Percentiles rank a stretch among this genome's conserved stretches.
phyloP scores from a whole-genome alignment of 2,329 filamentous ascomycete genomes.

The Ustulina deusta region DNA sequence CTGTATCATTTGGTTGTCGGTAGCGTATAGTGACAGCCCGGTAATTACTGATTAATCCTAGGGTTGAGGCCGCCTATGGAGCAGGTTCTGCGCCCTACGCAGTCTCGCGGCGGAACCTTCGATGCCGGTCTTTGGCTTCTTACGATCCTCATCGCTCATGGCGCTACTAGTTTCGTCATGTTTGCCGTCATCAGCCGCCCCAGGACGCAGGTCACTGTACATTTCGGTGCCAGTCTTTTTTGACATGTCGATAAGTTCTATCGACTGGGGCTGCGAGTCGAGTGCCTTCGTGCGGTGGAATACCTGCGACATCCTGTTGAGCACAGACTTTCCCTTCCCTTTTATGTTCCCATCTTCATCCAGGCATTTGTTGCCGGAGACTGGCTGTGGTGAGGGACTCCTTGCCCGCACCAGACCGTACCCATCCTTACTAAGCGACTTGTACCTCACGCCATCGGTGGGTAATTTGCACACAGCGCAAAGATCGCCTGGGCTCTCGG shows the following conservation, averaged over 20 bases:
- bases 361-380: constrained; percentile 1
- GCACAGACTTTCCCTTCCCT: constrained; percentile 20
- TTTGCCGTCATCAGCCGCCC: constrained; percentile 1
- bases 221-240: constrained; percentile 32
- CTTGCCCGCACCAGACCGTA: constrained; percentile 34
- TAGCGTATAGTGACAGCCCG: neutral
- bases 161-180: constrained; percentile 6
- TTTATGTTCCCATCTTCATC: neutral
- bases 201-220: constrained; percentile 28
- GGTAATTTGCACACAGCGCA: constrained; percentile 40
- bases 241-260: neutral
- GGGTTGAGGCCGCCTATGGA: constrained; percentile 8
- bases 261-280: neutral
- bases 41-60: neutral
- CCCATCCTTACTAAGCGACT: constrained; percentile 30
- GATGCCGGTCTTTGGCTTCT: constrained; percentile 30
- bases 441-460: constrained; percentile 36
- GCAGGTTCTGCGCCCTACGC: constrained; percentile 31
- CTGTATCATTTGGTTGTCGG: neutral
- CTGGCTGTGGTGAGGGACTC: constrained; percentile 22
- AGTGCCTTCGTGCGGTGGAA: constrained; percentile 20
- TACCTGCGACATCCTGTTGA: constrained; percentile 19
- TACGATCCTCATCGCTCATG: constrained; percentile 29
- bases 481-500: neutral
- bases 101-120: constrained; percentile 28